Base-by-base conservation (phyloP, 2,329 filamentous ascomycete genomes). In the Calonectria hongkongensis region DNA sequence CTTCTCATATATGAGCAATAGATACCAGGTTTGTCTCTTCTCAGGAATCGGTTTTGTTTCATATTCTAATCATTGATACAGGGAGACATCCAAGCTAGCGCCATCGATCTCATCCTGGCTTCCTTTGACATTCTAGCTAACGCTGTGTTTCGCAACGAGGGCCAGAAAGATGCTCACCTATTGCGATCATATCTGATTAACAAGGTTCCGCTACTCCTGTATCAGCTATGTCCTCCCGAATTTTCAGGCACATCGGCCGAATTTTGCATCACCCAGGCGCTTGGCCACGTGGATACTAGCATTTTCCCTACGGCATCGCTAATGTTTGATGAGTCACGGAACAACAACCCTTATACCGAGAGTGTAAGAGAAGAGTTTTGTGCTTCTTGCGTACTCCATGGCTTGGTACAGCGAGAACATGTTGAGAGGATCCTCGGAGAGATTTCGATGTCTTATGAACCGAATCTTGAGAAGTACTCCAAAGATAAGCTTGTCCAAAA, bases 91-190 rank as follows among this genome's bases (percentile, higher is more conserved):
- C 94, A 96, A 82, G 89, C 91, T 15, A 92, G 95, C 54, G 92
- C 94, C 0, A 91, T 95, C 67, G 95, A 98, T 79, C 88, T 98
- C 2, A 94, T 98, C 50, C 90, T 96, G 12, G 95, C 95, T 1
- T 93, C 95, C 0, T 98, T 99, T 80, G 96, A 98, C 79, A 90
- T 97, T 6, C 87, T 99, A 18, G 94, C 95, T 43, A 98, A 98
- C 79, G 94, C 94, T 6, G 94, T 96, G 74, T 94, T 97, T 77
- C 91, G 88, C 7, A 89, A 88, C 51, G 89, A 91, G 74, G 87
- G 87, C 0, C 85, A 85, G 50, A 88, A 87, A 69, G 86, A 88
- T 7, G 94, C 94, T 69, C 93, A 95, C 71, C 85, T 96, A 21
- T 88, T 98, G 65, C 93, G 95, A 43, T 97, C 96, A 0, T 99